Evolutionary conservation across 306 rosid species (phyloP), one percentile per base, ranked within the genome.

Genomic region (Rosa rugosa): DNA sequence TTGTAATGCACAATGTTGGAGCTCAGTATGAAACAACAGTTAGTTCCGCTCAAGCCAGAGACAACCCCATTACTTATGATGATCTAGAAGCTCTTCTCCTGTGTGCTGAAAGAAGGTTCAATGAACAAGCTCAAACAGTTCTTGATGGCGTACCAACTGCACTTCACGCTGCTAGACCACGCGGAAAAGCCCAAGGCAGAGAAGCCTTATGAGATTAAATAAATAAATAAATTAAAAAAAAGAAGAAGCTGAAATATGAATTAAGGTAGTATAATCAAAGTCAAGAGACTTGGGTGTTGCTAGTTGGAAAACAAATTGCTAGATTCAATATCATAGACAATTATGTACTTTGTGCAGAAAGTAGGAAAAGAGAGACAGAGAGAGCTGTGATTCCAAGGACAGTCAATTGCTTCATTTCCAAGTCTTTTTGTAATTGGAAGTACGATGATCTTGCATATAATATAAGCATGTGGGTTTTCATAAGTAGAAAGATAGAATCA

Each of bases 351-450:
- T 4, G 47, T 69, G 77, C 80, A 80, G 68, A 77, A 75, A 75
- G 53, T 25, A 64, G 81, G 63, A 73, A 57, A 53, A 47, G 41
- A 49, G 69, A 27, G 75, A 31, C 73, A 72, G 68, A 75, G 70
- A 76, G 77, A 22, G 72, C 25, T 49, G 38, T 6, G 42, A 45
- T 77, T 69, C 78, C 71, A 68, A 78, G 66, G 60, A 59, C 42
- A 51, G 79, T 68, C 72, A 45, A 22, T 75, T 80, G 83, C 84
- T 80, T 88, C 69, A 66, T 64, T 36, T 63, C 73, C 69, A 80
- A 80, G 86, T 76, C 25, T 76, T 72, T 53, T 71, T 20, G 44
- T 75, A 23, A 45, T 20, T 27, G 47, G 69, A 16, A 69, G 73
- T 81, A 57, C 79, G 49, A 65, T 66, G 79, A 65, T 87, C 69